A percentile compares a stretch with the other conserved stretches of the same genome.
Conservation (phyloP, 257 asterid species). For the Plantago elongata region DNA sequence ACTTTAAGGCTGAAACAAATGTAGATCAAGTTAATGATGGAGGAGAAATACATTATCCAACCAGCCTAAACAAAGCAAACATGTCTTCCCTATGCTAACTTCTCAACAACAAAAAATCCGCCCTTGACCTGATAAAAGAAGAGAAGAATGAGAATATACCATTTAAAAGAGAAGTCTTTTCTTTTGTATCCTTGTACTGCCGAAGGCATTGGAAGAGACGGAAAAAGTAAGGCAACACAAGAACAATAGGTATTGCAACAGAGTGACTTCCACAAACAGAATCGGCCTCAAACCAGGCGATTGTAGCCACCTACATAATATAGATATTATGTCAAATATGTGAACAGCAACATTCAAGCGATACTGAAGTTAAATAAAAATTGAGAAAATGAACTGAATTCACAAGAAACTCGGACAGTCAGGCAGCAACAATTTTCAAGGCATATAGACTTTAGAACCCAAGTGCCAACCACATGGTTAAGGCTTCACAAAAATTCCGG, state of each 20-base stretch:
- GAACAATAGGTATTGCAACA: slow-evolving; percentile 84
- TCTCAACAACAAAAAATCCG: not conserved
- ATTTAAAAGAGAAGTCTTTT: slow-evolving; percentile 72
- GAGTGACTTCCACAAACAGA: slow-evolving; percentile 99
- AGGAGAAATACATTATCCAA: not conserved
- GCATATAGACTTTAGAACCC: not conserved
- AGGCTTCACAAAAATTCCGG: slow-evolving; percentile 10
- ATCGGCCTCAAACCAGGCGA: slow-evolving; percentile 99
- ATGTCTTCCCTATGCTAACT: not conserved
- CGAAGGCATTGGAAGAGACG: slow-evolving; percentile 97
- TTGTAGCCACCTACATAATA: slow-evolving; percentile 86
- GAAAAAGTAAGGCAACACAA: slow-evolving; percentile 86
- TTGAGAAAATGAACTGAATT: slow-evolving; percentile 4
- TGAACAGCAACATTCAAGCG: slow-evolving; percentile 21
- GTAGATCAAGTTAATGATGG: slow-evolving; percentile 26
- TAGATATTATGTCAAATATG: slow-evolving; percentile 25
- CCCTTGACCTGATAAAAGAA: slow-evolving; percentile 9
- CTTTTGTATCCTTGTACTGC: slow-evolving; percentile 87
- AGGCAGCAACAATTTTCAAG: slow-evolving; percentile 8
- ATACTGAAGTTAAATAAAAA: slow-evolving; percentile 14
- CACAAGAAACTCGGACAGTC: slow-evolving; percentile 22
- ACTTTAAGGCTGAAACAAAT: slow-evolving; percentile 76
- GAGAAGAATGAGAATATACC: slow-evolving; percentile 40
- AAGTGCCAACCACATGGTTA: slow-evolving; percentile 11
- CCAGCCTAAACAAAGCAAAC: not conserved